Percentiles rank a stretch among this genome's conserved stretches.
These are phyloP conservation scores for Gracilaria vermiculophylla DNA, from an alignment of 23 red algal genomes.

Conservation along the genomic window DNA sequence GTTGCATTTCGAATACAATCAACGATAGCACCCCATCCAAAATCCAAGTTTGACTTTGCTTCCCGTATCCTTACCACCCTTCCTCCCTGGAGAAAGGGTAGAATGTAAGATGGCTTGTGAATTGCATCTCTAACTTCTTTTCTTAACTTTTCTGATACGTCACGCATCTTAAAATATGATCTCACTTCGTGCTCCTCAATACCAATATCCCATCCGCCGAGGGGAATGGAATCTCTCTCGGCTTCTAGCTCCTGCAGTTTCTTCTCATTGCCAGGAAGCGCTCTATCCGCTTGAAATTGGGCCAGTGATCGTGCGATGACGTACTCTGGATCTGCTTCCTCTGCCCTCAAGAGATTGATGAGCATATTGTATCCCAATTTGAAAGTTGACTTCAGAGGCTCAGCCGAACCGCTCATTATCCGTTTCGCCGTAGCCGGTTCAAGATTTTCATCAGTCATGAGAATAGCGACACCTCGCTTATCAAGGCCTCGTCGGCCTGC, in stretches of 20 bases:
- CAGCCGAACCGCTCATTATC: constrained; percentile 80
- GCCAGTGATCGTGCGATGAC: constrained; percentile 88
- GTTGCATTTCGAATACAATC: constrained; percentile 33
- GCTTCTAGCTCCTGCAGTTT: constrained; percentile 59
- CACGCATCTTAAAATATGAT: constrained; percentile 60
- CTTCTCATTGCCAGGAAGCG: constrained; percentile 39
- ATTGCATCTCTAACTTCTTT: constrained; percentile 65
- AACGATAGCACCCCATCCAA: constrained; percentile 84
- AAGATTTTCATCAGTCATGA: constrained; percentile 89
- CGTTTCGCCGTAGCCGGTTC: constrained; percentile 65
- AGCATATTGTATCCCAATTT: constrained; percentile 96
- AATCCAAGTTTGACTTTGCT: constrained; percentile 44
- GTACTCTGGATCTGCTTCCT: constrained; percentile 87
- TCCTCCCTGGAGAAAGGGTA: constrained; percentile 76
- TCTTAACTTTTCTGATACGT: constrained; percentile 67
- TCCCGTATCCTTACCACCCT: constrained; percentile 54
- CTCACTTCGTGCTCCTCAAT: constrained; percentile 61
- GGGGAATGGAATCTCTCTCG: constrained; percentile 49
- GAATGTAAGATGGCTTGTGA: constrained; percentile 46
- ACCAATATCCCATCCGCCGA: constrained; percentile 50
- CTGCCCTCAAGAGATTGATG: constrained; percentile 89
- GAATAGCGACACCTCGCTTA: constrained; percentile 71
- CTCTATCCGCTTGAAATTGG: constrained; percentile 89
- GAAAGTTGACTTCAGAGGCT: constrained; percentile 81
- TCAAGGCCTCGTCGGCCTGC: constrained; percentile 94